These are phyloP conservation scores for Penicillium macrosclerotiorum DNA, from an alignment of 495 filamentous ascomycete genomes.

Conservation along the genomic window DNA sequence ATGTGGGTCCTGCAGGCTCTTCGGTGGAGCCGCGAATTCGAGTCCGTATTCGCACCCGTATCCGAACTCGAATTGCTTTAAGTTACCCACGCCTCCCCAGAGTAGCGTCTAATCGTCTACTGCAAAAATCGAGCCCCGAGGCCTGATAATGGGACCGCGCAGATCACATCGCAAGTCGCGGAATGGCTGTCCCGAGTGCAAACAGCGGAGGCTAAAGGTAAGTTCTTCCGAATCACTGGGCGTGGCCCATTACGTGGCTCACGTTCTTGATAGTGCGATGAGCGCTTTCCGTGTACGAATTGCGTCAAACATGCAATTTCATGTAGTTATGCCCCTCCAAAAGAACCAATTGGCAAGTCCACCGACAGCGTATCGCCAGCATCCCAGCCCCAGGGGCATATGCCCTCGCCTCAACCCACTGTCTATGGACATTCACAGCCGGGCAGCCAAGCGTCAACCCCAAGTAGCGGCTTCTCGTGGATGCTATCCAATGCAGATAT, in stretches of 20 bases:
- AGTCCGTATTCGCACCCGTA: conserved; percentile 19
- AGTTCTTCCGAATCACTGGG: neutral
- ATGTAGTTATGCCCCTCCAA: conserved; percentile 16
- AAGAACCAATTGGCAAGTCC: neutral
- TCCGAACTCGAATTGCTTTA: conserved; percentile 15
- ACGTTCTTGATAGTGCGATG: conserved; percentile 18
- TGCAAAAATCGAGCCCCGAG: neutral
- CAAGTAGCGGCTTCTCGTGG: neutral
- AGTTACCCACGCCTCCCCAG: neutral
- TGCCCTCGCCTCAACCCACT: neutral
- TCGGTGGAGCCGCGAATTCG: conserved; percentile 7
- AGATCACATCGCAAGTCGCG: conserved; percentile 27
- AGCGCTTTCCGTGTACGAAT: conserved; percentile 25
- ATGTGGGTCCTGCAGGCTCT: neutral
- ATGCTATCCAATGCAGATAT: neutral
- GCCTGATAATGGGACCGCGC: conserved; percentile 19
- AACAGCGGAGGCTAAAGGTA: conserved; percentile 23
- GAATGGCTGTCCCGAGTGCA: conserved; percentile 29
- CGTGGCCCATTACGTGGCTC: neutral
- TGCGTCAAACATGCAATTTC: conserved; percentile 23
- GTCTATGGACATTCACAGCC: neutral
- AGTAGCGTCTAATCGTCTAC: neutral
- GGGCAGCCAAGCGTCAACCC: conserved; percentile 5
- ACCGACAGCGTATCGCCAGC: conserved; percentile 7
- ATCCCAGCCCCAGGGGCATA: conserved; percentile 2